Percentiles rank a stretch among this genome's conserved stretches.
These are phyloP conservation scores for Podosphaera leucotricha DNA, from an alignment of 2,329 filamentous ascomycete genomes.

Conservation along the genomic window DNA sequence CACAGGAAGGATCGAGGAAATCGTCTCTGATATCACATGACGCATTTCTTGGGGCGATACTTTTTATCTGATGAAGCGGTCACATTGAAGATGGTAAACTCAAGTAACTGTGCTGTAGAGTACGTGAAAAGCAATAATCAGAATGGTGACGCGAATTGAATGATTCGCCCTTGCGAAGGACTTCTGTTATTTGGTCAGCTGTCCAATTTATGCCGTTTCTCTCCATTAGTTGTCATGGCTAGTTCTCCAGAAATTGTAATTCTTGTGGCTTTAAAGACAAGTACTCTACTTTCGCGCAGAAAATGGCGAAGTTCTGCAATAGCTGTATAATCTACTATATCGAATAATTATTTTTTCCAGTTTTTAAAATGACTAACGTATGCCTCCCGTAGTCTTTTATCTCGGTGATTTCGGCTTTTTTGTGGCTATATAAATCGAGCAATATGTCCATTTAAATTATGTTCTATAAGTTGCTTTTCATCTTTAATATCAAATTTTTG, in stretches of 20 bases:
- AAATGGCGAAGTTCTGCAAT: background rate
- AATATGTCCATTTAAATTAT: background rate
- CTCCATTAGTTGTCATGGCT: background rate
- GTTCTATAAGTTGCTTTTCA: background rate
- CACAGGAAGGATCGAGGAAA: no score
- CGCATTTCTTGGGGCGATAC: no score
- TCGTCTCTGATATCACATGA: no score
- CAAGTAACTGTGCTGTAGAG: no score
- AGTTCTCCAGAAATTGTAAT: background rate
- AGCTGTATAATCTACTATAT: background rate
- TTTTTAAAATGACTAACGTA: background rate
- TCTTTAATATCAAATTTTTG: background rate
- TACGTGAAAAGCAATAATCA: background rate
- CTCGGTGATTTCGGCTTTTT: background rate
- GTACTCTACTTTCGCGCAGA: background rate
- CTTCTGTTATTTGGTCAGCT: background rate
- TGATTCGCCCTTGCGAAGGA: background rate
- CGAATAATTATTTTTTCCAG: background rate
- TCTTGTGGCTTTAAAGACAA: background rate
- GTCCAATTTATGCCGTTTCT: background rate
- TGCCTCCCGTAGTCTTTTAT: background rate
- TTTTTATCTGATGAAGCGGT: no score
- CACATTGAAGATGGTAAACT: no score
- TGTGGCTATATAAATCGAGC: background rate
- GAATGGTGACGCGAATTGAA: background rate